A percentile compares a stretch with the other conserved stretches of the same genome.
phyloP scores from a whole-genome alignment of 768 basidiomycete genomes.

The Baorangia bicolor region DNA sequence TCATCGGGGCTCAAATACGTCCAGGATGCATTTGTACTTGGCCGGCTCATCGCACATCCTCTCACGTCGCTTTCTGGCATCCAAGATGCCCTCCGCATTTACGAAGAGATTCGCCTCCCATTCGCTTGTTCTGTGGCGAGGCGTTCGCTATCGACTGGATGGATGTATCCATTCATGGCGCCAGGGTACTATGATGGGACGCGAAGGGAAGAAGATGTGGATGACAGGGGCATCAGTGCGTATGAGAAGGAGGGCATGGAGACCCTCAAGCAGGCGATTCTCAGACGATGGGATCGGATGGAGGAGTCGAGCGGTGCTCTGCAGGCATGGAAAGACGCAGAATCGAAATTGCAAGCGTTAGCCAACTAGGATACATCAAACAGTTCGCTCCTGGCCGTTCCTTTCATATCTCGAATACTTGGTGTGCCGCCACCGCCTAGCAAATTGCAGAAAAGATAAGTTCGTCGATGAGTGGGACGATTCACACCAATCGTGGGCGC shows the following conservation, averaged over 20 bases:
- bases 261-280: constrained; percentile 7
- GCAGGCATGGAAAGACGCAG: constrained; percentile 18
- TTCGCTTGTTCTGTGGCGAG: constrained; percentile 12
- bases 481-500: too few species aligned
- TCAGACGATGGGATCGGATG: constrained; percentile 16
- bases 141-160: constrained; percentile 15
- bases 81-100: constrained; percentile 2
- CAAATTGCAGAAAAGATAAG: too few species aligned
- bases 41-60: constrained; percentile 20
- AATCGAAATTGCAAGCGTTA: constrained; percentile 6
- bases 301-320: constrained; percentile 6
- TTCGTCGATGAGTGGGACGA: too few species aligned
- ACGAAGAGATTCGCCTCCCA: constrained; percentile 15
- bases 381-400: not conserved
- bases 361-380: not conserved
- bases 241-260: constrained; percentile 21
- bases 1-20: not conserved
- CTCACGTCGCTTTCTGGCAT: constrained; percentile 6
- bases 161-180: constrained; percentile 18
- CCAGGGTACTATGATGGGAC: constrained; percentile 25
- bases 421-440: too few species aligned
- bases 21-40: constrained; percentile 22
- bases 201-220: constrained; percentile 3
- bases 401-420: too few species aligned
- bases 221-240: constrained; percentile 5